These are phyloP conservation scores for Fusarium foetens DNA, from an alignment of 2,329 filamentous ascomycete genomes.

Conservation along the genomic window DNA sequence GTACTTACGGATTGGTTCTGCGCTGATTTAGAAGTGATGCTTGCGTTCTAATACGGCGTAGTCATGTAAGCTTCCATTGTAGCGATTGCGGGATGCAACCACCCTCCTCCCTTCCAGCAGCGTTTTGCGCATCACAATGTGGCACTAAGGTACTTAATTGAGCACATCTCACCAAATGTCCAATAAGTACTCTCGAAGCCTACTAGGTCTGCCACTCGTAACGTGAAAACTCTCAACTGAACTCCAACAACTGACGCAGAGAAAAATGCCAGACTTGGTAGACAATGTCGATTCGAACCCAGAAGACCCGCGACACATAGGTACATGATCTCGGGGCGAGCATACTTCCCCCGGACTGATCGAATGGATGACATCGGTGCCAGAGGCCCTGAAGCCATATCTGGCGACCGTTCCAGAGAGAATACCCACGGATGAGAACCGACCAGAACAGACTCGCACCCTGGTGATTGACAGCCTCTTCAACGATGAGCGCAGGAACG, in stretches of 20 bases:
- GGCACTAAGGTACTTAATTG: neutral
- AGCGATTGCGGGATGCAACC: neutral
- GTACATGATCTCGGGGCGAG: neutral
- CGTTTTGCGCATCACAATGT: neutral
- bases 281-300: neutral
- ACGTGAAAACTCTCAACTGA: neutral
- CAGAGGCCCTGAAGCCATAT: neutral
- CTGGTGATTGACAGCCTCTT: neutral
- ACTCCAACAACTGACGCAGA: too few relatives aligned
- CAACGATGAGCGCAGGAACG: neutral
- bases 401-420: neutral
- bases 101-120: neutral
- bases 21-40: neutral
- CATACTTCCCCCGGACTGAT: neutral
- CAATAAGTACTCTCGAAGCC: too few relatives aligned
- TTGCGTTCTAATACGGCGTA: neutral
- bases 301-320: neutral
- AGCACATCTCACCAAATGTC: neutral
- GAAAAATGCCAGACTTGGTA: too few relatives aligned
- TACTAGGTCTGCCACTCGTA: neutral
- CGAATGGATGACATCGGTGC: neutral
- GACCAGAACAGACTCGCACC: neutral
- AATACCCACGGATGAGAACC: neutral
- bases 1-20: neutral
- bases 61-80: neutral